phyloP scores from a whole-genome alignment of 1,139 yeast species.

The Zygosaccharomyces sapae region DNA sequence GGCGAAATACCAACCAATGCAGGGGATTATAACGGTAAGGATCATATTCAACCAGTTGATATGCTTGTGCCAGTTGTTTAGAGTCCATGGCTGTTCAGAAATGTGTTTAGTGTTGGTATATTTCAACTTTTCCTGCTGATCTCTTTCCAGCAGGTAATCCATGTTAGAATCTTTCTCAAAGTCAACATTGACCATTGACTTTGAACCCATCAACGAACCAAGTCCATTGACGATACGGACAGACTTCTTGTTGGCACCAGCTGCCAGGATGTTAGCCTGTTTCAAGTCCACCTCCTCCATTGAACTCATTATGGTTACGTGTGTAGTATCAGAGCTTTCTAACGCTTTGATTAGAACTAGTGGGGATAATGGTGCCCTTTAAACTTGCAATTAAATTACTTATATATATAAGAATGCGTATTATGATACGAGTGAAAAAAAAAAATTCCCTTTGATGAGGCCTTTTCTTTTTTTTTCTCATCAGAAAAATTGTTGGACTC shows the following conservation, averaged over 20 bases:
- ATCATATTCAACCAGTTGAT: constrained; percentile 88
- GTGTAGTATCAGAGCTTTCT: neutral
- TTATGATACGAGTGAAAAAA: constrained; percentile 1
- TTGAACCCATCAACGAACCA: constrained; percentile 77
- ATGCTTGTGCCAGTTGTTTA: constrained; percentile 77
- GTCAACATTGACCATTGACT: constrained; percentile 60
- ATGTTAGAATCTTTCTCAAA: constrained; percentile 59
- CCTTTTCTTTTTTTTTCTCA: constrained; percentile 1
- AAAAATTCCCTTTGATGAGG: constrained; percentile 1
- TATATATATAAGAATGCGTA: constrained; percentile 1
- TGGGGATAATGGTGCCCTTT: neutral
- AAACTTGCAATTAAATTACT: neutral
- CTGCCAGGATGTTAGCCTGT: constrained; percentile 79
- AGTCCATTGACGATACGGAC: constrained; percentile 74
- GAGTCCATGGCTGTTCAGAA: constrained; percentile 89
- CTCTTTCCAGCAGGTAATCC: constrained; percentile 51
- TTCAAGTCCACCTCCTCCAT: constrained; percentile 65
- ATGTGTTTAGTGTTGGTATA: constrained; percentile 55
- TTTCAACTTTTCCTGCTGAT: constrained; percentile 48
- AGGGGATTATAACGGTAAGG: constrained; percentile 72
- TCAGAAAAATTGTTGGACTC: constrained; percentile 6
- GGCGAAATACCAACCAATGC: constrained; percentile 54
- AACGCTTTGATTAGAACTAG: too few species aligned
- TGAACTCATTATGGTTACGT: constrained; percentile 1
- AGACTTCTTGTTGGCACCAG: constrained; percentile 71